These are phyloP conservation scores for Alternaria dauci DNA, from an alignment of 2,329 filamentous ascomycete species.

Conservation along the genomic window DNA sequence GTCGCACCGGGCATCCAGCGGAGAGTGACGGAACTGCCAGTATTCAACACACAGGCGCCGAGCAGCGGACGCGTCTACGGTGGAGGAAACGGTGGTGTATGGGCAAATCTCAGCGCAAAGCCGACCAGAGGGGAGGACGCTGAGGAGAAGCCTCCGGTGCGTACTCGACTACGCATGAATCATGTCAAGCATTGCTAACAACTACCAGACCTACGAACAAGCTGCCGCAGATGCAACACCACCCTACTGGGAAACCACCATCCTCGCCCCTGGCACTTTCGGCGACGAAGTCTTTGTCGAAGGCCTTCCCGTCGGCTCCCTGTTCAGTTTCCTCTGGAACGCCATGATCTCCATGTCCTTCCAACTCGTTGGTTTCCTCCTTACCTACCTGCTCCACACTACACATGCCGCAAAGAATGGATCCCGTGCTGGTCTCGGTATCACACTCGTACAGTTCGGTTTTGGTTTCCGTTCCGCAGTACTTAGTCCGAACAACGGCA, in stretches of 20 bases:
- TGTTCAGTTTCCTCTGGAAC: conserved; percentile 91
- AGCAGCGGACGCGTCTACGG: conserved; percentile 68
- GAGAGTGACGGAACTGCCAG: conserved; percentile 63
- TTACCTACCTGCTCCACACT: conserved; percentile 97
- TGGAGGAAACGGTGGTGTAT: conserved; percentile 89
- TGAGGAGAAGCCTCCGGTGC: conserved; percentile 91
- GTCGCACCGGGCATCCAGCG: conserved; percentile 54
- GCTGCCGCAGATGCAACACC: conserved; percentile 94
- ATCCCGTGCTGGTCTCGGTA: conserved; percentile 89
- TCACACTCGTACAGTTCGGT: conserved; percentile 95
- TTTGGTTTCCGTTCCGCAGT: conserved; percentile 84
- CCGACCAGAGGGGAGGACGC: conserved; percentile 81
- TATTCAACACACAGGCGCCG: conserved; percentile 54
- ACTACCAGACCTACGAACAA: conserved; percentile 88
- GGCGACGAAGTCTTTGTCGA: conserved; percentile 96
- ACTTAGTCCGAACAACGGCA: conserved; percentile 45
- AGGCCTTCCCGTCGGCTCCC: conserved; percentile 87
- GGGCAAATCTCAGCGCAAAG: conserved; percentile 92
- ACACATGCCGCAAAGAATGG: conserved; percentile 98
- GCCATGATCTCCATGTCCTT: conserved; percentile 96
- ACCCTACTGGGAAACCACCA: conserved; percentile 99
- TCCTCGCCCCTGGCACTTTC: conserved; percentile 90
- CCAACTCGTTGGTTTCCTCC: conserved; percentile 94
- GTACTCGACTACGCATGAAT: conserved; percentile 50
- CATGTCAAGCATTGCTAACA: conserved; percentile 45